Conservation (phyloP, 192 early-diverging fungal species). For the Neocallimastix lanati region DNA sequence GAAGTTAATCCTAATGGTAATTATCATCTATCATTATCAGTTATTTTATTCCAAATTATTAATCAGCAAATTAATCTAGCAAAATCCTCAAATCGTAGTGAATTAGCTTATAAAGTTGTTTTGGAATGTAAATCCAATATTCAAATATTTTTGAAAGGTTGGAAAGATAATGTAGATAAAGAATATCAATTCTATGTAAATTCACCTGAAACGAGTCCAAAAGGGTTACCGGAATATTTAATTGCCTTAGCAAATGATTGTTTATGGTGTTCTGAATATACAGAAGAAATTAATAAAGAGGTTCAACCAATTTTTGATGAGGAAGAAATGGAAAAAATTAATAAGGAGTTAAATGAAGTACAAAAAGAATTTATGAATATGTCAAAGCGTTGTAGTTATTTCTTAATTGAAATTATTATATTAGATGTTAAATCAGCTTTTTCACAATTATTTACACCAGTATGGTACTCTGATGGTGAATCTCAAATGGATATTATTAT, state of each 20-base stretch:
- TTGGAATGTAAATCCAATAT: constrained; percentile 61
- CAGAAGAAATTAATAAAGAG: constrained; percentile 50
- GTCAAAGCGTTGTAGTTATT: constrained; percentile 50
- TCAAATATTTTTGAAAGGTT: constrained; percentile 63
- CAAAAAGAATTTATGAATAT: constrained; percentile 77
- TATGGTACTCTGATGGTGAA: constrained; percentile 73
- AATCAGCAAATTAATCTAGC: constrained; percentile 93
- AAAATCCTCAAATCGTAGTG: constrained; percentile 63
- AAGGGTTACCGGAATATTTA: constrained; percentile 84
- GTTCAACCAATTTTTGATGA: constrained; percentile 9
- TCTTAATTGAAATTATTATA: constrained; percentile 69
- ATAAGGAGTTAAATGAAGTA: constrained; percentile 41
- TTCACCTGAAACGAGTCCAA: constrained; percentile 48
- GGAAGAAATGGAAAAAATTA: not conserved
- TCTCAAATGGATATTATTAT: constrained; percentile 71
- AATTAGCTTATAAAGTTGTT: constrained; percentile 71
- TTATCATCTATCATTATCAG: constrained; percentile 65
- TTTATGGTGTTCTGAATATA: constrained; percentile 75
- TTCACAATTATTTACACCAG: constrained; percentile 42
- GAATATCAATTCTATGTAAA: constrained; percentile 69
- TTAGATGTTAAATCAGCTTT: constrained; percentile 64
- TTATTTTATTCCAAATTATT: constrained; percentile 91
- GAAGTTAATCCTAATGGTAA: constrained; percentile 58
- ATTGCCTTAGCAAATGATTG: constrained; percentile 93
- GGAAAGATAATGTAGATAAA: constrained; percentile 51